A percentile compares a stretch with the other conserved stretches of the same genome.
Conservation (phyloP, 306 rosid genomes). For the Prunus davidiana region DNA sequence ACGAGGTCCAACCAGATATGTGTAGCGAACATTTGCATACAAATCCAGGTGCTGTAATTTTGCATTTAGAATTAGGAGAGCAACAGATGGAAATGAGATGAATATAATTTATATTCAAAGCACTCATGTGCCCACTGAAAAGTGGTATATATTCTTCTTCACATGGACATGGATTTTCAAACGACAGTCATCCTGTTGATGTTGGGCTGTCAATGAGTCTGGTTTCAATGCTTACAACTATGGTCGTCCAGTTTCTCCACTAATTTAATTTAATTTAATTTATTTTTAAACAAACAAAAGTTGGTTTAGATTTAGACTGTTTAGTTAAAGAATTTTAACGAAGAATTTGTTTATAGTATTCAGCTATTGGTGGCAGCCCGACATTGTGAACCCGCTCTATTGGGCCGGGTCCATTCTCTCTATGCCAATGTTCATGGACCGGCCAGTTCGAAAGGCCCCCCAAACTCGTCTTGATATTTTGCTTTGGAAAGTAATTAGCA, state of each 20-base stretch:
- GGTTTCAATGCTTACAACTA: background rate
- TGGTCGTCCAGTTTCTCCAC: background rate
- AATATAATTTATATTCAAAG: conserved; percentile 3
- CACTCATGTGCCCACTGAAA: background rate
- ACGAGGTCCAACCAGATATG: background rate
- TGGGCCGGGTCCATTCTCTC: background rate
- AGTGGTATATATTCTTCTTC: background rate
- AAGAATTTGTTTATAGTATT: too few relatives aligned
- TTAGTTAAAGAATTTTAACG: too few relatives aligned
- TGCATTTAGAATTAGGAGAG: background rate
- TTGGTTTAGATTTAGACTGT: background rate
- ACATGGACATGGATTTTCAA: background rate
- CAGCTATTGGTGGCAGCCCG: background rate
- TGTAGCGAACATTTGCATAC: background rate
- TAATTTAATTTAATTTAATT: background rate
- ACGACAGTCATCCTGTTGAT: background rate
- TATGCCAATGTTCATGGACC: too few relatives aligned
- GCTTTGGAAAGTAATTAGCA: background rate
- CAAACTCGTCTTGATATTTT: too few relatives aligned
- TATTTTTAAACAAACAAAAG: background rate
- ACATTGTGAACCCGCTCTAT: background rate
- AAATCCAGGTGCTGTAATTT: background rate
- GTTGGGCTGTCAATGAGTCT: background rate
- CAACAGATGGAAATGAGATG: background rate
- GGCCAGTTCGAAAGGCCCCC: too few relatives aligned